Evolutionary conservation across 495 filamentous ascomycete species (phyloP).

Genomic region (Penicillium herquei): DNA sequence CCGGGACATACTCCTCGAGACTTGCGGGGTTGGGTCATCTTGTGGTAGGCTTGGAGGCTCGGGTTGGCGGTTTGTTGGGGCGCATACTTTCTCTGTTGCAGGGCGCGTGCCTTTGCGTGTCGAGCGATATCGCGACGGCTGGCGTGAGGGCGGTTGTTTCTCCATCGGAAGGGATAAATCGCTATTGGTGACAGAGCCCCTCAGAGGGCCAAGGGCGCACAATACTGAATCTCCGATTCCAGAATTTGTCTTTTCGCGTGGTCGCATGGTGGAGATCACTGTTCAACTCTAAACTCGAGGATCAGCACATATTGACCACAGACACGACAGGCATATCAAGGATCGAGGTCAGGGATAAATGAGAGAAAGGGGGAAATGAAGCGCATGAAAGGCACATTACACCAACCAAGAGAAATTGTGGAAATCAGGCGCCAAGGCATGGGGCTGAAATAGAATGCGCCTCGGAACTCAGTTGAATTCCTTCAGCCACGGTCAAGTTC

Average conservation of each 20-base stretch:
- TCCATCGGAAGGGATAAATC: not conserved
- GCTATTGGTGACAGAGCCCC: not conserved
- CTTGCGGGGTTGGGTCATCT: slow-evolving; percentile 24
- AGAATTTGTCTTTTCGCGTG: not conserved
- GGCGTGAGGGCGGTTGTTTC: slow-evolving; percentile 5
- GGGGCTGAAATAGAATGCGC: slow-evolving; percentile 12
- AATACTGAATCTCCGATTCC: not conserved
- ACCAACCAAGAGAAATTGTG: not conserved
- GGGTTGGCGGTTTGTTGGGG: no score
- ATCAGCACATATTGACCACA: slow-evolving; percentile 3
- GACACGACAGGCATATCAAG: not conserved
- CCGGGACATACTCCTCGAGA: slow-evolving; percentile 58
- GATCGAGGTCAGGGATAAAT: not conserved
- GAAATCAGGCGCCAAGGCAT: slow-evolving; percentile 10
- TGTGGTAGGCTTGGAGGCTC: no score
- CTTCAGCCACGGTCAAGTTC: not conserved
- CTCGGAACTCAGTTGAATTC: not conserved
- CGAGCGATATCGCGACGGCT: slow-evolving; percentile 41
- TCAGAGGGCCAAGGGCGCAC: not conserved
- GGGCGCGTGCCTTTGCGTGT: slow-evolving; percentile 16
- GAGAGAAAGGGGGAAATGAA: not conserved
- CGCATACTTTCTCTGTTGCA: not conserved
- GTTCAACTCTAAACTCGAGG: not conserved
- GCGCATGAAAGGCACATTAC: not conserved
- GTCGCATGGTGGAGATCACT: no score